Evolutionary conservation across 116 monocot genomes (phyloP).

Genomic region (Zostera marina): DNA sequence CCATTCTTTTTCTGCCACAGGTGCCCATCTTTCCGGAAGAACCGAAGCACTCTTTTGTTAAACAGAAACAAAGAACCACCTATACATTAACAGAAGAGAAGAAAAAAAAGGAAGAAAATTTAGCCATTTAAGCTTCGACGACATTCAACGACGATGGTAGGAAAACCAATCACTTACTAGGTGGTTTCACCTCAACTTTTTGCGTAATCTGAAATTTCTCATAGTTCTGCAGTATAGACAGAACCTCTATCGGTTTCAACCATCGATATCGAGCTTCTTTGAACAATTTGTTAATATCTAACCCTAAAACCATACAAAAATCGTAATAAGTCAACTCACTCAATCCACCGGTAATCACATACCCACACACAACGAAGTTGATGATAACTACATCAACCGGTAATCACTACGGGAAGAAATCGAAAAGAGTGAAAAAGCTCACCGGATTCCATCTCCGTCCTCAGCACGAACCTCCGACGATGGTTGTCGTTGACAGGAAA

Average conservation of each 20-base stretch:
- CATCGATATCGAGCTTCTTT: constrained; percentile 50
- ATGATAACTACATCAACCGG: no score
- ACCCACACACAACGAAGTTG: neutral
- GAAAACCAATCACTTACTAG: constrained; percentile 23
- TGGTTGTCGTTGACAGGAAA: neutral
- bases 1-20: constrained; percentile 72
- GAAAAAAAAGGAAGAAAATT: neutral
- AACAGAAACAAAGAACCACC: constrained; percentile 79
- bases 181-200: constrained; percentile 37
- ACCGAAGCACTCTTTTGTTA: constrained; percentile 47
- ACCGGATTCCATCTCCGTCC: neutral
- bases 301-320: constrained; percentile 16
- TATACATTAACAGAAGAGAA: no score
- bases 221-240: constrained; percentile 53
- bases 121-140: neutral
- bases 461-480: neutral
- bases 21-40: constrained; percentile 77
- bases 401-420: no score
- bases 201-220: constrained; percentile 22
- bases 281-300: constrained; percentile 35
- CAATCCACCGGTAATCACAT: neutral
- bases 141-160: neutral
- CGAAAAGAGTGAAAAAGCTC: neutral
- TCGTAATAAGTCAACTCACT: neutral
- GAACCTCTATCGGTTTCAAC: constrained; percentile 65